Percentiles rank a stretch among this genome's conserved stretches.
phyloP scores from a whole-genome alignment of 2,329 filamentous ascomycete genomes.

The Cladosporium colombiae region DNA sequence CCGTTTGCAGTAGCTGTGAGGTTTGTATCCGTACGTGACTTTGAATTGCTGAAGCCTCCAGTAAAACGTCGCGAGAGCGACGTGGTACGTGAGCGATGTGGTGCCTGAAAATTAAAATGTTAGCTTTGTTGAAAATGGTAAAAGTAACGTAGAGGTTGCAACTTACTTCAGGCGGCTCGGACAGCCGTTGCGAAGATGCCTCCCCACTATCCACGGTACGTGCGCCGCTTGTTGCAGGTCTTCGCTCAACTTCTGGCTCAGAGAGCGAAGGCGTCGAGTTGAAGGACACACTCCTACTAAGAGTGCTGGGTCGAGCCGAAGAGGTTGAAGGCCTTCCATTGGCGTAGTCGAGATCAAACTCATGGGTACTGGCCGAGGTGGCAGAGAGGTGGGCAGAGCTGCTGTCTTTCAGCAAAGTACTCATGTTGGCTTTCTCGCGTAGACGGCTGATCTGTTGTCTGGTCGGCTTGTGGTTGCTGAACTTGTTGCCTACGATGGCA shows the following conservation, averaged over 20 bases:
- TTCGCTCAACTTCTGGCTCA: neutral
- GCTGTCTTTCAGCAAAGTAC: constrained; percentile 56
- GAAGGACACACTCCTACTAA: constrained; percentile 30
- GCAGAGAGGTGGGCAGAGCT: constrained; percentile 23
- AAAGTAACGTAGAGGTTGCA: neutral
- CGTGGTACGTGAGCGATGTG: constrained; percentile 23
- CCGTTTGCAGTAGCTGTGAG: constrained; percentile 7
- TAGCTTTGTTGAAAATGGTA: neutral
- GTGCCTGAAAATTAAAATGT: neutral
- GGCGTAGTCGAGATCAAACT: constrained; percentile 25
- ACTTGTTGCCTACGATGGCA: constrained; percentile 96
- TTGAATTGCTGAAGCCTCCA: constrained; percentile 34
- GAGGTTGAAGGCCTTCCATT: constrained; percentile 33
- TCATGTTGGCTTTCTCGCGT: constrained; percentile 79
- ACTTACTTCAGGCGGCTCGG: constrained; percentile 13
- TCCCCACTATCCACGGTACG: neutral
- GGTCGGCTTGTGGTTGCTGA: constrained; percentile 81
- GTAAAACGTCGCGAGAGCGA: constrained; percentile 34
- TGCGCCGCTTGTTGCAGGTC: constrained; percentile 17
- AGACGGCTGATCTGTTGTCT: constrained; percentile 76
- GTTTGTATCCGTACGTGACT: constrained; percentile 26
- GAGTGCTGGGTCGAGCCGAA: constrained; percentile 31
- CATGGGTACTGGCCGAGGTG: constrained; percentile 32
- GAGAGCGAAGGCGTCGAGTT: constrained; percentile 26
- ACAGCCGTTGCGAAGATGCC: constrained; percentile 1